Conservation (phyloP, 441 rosid species). For the Pelargonium citronellum region DNA sequence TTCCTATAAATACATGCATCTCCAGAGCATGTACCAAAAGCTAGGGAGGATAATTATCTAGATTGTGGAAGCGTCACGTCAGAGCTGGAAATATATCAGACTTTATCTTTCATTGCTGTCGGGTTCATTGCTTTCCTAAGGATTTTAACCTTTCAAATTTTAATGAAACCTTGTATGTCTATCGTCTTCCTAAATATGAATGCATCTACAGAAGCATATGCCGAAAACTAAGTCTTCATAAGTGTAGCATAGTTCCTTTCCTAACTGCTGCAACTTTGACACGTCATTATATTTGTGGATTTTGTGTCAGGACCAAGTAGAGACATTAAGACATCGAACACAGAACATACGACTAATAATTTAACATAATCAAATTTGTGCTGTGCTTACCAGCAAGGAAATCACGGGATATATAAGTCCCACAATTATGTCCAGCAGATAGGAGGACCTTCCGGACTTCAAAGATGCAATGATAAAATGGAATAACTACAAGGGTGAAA, state of each 20-base stretch:
- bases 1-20: no score
- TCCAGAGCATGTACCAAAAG: background rate
- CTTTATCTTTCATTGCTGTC: background rate
- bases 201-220: background rate
- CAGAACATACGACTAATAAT: conserved; percentile 4
- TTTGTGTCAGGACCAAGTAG: background rate
- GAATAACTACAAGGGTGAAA: conserved; percentile 49
- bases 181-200: background rate
- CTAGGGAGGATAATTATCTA: background rate
- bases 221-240: background rate
- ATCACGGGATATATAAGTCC: conserved; percentile 79
- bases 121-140: background rate
- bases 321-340: conserved; percentile 4
- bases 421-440: conserved; percentile 71
- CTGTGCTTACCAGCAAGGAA: conserved; percentile 70
- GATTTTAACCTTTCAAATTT: background rate
- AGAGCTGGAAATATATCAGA: conserved; percentile 1
- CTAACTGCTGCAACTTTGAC: conserved; percentile 4
- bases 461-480: conserved; percentile 80
- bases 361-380: conserved; percentile 13
- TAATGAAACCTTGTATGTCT: background rate
- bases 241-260: background rate
- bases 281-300: background rate
- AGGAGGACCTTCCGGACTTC: conserved; percentile 96
- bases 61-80: background rate